Evolutionary conservation across 2,329 filamentous ascomycete species (phyloP), one percentile per base, ranked within the genome.

Genomic region (Balansia obtecta): DNA sequence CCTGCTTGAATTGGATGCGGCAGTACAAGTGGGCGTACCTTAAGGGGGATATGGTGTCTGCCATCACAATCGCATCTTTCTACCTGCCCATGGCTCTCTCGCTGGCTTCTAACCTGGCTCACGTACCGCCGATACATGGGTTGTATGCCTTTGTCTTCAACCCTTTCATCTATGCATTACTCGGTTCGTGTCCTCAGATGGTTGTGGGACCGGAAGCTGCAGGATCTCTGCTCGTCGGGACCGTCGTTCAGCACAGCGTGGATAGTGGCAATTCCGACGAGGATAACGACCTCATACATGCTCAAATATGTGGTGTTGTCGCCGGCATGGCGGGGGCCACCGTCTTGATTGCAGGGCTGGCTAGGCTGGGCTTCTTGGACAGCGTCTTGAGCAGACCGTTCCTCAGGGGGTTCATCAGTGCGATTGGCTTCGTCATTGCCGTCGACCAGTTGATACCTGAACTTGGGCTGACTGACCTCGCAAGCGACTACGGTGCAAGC

Each of bases 11-110:
- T 56, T 98, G 93, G 93, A 84, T 95, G 54, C 76, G 74, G 48
- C 88, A 95, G 68, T 98, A 98, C 68, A 81, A 79, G 58, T 83
- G 81, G 76, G 78, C 80, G 3, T 95, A 87, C 67, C 67, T 97
- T 45, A 80, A 84, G 58, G 93, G 93, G 45, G 93, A 98, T 66
- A 70, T 97, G 16, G 74, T 95, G 13, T 85, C 91, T 9, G 90
- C 91, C 46, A 66, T 97, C 55, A 97, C 93, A n/a, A 85, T 98
- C 71, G 88, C 91, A n/a, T 95, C 90, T 27, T 93, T 98, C 71
- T 98, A 98, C 66, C 85, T 98, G 38, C 93, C 93, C 48, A 96
- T 98, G 90, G 86, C 89, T 0, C 77, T 98, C 13, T 97, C 93
- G 0, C 85, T 94, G 56, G 89, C 93, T 50, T 82, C 88, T 40